Percentiles rank a stretch among this genome's conserved stretches.
Evolutionary conservation across 768 basidiomycete genomes (phyloP).

Genomic region (Phylloporus sp.): DNA sequence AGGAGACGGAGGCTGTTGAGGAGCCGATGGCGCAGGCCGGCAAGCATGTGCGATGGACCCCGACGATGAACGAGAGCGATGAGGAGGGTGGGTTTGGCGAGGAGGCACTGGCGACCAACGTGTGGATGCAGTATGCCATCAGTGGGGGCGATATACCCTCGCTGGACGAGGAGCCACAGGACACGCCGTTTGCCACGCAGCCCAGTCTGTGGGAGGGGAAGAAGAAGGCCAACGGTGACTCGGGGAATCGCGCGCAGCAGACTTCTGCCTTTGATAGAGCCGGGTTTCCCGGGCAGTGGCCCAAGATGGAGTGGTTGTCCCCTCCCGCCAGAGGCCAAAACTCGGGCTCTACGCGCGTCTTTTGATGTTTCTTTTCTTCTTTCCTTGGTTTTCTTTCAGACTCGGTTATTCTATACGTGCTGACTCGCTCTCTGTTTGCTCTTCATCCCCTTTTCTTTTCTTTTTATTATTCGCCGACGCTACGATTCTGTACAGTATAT

Average conservation of each 20-base stretch:
- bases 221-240: constrained; percentile 12
- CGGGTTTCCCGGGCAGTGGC: constrained; percentile 28
- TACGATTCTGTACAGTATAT: constrained; percentile 26
- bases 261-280: constrained; percentile 26
- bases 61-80: constrained; percentile 12
- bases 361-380: constrained; percentile 18
- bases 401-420: neutral
- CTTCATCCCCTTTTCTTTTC: neutral
- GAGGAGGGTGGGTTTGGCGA: constrained; percentile 23
- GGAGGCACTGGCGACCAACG: constrained; percentile 12
- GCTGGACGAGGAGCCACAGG: constrained; percentile 5
- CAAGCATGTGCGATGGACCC: constrained; percentile 28
- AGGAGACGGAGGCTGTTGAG: constrained; percentile 4
- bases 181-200: neutral
- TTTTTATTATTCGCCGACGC: constrained; percentile 5
- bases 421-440: neutral
- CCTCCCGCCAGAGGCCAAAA: constrained; percentile 29
- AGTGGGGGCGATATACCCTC: constrained; percentile 21
- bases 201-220: no score
- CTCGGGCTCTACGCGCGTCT: constrained; percentile 29
- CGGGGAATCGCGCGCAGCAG: constrained; percentile 23
- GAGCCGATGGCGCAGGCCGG: constrained; percentile 4
- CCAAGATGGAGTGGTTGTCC: constrained; percentile 35
- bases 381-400: neutral
- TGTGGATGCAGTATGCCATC: constrained; percentile 33